Evolutionary conservation across 441 rosid genomes (phyloP).

Genomic region (Mallotus japonicus): DNA sequence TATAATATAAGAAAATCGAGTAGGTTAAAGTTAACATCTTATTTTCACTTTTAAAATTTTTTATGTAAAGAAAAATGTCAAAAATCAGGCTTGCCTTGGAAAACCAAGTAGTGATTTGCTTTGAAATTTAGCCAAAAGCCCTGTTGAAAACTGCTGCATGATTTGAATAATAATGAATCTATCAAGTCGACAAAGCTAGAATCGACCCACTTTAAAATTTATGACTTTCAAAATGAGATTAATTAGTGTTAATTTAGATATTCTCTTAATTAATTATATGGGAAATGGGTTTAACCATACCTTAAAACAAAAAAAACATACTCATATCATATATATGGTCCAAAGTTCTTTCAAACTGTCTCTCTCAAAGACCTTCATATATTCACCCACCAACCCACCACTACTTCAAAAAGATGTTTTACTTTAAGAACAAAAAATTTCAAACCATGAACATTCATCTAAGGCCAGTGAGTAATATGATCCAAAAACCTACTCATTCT

Average conservation of each 20-base stretch:
- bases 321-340: too few relatives aligned
- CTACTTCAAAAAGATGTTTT: not conserved
- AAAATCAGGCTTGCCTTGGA: not conserved
- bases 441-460: conserved; percentile 1
- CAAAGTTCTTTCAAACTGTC: not conserved
- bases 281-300: too few relatives aligned
- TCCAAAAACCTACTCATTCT: not conserved
- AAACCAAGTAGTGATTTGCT: not conserved
- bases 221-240: not conserved
- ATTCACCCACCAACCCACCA: not conserved
- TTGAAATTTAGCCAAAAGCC: not conserved
- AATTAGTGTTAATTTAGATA: too few relatives aligned
- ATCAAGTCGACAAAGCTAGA: not conserved
- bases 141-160: not conserved
- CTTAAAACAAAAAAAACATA: not conserved
- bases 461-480: not conserved
- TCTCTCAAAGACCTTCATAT: not conserved
- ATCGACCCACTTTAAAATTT: not conserved
- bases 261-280: too few relatives aligned
- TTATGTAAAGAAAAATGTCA: not conserved
- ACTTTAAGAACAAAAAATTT: conserved; percentile 1
- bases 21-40: too few relatives aligned
- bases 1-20: too few relatives aligned
- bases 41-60: too few relatives aligned
- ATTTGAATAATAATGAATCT: not conserved